phyloP scores from a whole-genome alignment of 257 asterid species.

The Solanum infundibuliforme region DNA sequence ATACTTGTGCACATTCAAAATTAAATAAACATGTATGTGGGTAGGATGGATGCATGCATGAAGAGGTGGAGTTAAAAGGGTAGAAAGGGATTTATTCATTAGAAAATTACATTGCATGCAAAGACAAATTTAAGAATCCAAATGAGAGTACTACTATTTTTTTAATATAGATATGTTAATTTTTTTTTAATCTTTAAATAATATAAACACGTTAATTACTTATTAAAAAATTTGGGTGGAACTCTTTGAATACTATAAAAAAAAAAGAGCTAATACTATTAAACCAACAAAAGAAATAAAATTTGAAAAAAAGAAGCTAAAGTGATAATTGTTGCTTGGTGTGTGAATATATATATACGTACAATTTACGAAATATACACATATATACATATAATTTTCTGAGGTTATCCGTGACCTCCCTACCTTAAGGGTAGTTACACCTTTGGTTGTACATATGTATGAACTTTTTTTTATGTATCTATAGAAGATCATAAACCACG shows the following conservation, averaged over 20 bases:
- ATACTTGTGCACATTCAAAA: rapidly evolving
- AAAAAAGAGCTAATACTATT: not conserved
- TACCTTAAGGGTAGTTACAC: too few species aligned
- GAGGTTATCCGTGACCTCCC: too few species aligned
- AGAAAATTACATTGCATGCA: not conserved
- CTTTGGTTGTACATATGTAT: too few species aligned
- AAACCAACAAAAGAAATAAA: not conserved
- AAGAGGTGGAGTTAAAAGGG: not conserved
- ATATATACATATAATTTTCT: too few species aligned
- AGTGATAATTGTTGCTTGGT: too few species aligned
- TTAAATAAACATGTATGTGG: not conserved
- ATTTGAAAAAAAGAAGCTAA: not conserved
- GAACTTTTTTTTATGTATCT: too few species aligned
- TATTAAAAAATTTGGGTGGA: not conserved
- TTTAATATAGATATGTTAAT: not conserved
- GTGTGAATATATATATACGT: too few species aligned
- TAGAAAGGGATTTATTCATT: not conserved
- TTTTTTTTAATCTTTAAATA: not conserved
- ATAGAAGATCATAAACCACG: not conserved
- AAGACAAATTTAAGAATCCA: not conserved
- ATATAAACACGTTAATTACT: not conserved
- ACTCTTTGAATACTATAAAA: not conserved
- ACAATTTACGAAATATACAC: too few species aligned
- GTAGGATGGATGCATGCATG: not conserved
- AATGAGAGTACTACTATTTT: not conserved